A percentile compares a stretch with the other conserved stretches of the same genome.
phyloP scores from a whole-genome alignment of 2,329 filamentous ascomycete species.

The Zymoseptoria ardabiliae region DNA sequence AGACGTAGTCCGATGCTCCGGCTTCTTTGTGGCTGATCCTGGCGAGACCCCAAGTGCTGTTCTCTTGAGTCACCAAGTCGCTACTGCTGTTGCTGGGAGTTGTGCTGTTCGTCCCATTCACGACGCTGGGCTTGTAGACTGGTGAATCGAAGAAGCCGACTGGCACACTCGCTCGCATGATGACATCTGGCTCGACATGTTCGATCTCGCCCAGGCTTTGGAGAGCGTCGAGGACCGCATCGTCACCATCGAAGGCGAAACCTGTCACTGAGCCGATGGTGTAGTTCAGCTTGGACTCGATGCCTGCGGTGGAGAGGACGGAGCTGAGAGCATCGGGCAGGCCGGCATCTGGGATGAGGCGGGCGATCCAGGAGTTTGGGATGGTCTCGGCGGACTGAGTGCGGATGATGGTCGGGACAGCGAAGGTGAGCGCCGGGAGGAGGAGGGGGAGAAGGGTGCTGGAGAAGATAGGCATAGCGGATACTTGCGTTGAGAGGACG shows the following conservation, averaged over 20 bases:
- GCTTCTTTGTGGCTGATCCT: slow-evolving; percentile 14
- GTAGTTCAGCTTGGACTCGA: slow-evolving; percentile 28
- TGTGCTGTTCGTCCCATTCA: slow-evolving; percentile 2
- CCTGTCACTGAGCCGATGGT: slow-evolving; percentile 33
- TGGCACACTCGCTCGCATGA: slow-evolving; percentile 27
- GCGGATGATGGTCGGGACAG: slow-evolving; percentile 11
- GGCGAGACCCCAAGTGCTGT: slow-evolving; percentile 18
- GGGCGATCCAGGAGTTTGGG: slow-evolving; percentile 14
- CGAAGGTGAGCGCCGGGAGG: neutral
- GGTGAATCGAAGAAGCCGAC: neutral
- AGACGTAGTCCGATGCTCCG: slow-evolving; percentile 16
- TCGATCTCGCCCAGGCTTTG: slow-evolving; percentile 26
- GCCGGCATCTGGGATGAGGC: slow-evolving; percentile 8
- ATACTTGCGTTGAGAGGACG: neutral
- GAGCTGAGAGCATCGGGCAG: slow-evolving; percentile 10
- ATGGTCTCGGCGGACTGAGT: slow-evolving; percentile 12
- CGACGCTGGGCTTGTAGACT: neutral
- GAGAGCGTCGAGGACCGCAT: slow-evolving; percentile 28
- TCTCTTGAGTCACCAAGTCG: slow-evolving; percentile 6
- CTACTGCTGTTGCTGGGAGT: neutral
- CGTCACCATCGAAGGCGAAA: slow-evolving; percentile 31
- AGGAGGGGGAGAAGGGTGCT: neutral
- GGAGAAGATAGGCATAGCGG: neutral
- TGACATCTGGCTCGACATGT: slow-evolving; percentile 35
- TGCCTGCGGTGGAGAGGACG: slow-evolving; percentile 8